Evolutionary conservation across 495 filamentous ascomycete species (phyloP).

Genomic region (Neurospora discreta): DNA sequence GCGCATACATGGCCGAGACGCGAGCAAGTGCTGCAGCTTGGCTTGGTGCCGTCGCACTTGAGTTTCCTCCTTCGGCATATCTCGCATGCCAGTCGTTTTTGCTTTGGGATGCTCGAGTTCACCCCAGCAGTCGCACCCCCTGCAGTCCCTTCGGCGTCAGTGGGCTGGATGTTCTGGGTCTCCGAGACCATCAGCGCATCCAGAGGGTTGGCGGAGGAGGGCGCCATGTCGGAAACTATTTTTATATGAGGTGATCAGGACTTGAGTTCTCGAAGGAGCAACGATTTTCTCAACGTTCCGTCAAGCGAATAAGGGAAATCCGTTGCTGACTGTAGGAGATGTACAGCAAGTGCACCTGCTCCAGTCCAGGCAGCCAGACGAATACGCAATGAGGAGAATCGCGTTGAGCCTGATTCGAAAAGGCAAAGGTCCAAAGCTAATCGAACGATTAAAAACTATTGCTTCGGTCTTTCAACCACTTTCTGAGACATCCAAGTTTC

Average conservation of each 20-base stretch:
- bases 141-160: constrained; percentile 19
- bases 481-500: not conserved
- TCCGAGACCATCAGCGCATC: constrained; percentile 28
- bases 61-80: constrained; percentile 91
- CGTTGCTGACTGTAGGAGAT: not conserved
- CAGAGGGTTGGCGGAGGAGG: constrained; percentile 24
- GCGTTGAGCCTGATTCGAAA: not conserved
- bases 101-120: constrained; percentile 59
- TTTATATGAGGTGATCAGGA: not conserved
- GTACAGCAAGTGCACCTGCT: not conserved
- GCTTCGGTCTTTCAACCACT: not conserved
- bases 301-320: not conserved
- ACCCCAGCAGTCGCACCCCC: constrained; percentile 32
- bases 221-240: constrained; percentile 23
- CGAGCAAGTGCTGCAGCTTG: constrained; percentile 87
- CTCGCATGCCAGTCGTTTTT: constrained; percentile 93
- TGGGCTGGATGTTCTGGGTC: constrained; percentile 18
- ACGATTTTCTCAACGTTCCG: not conserved
- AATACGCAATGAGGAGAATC: not conserved
- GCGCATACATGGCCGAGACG: constrained; percentile 82
- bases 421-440: not conserved
- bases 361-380: not conserved
- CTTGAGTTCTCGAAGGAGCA: not conserved
- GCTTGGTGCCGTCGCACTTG: constrained; percentile 64
- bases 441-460: not conserved